Percentiles rank a stretch among this genome's conserved stretches.
These are phyloP conservation scores for Vicia sativa DNA, from an alignment of 306 rosid species.

Conservation along the genomic window DNA sequence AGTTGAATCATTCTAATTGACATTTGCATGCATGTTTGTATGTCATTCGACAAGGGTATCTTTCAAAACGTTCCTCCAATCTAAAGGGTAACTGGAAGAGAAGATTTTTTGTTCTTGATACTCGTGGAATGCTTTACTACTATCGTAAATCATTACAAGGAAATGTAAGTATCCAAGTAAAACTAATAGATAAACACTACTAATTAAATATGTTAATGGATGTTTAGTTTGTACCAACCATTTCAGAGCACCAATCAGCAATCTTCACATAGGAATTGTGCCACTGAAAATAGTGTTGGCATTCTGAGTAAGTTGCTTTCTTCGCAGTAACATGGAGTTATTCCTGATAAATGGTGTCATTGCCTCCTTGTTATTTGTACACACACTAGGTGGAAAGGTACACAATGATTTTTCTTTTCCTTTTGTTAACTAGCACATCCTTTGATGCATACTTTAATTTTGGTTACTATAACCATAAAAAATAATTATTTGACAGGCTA, in stretches of 20 bases:
- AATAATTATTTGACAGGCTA: conserved; percentile 50
- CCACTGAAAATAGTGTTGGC: conserved; percentile 60
- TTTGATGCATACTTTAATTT: no score
- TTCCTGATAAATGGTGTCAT: conserved; percentile 73
- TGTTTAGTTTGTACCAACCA: conserved; percentile 26
- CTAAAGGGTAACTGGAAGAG: conserved; percentile 87
- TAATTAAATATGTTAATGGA: conserved; percentile 24
- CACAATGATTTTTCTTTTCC: conserved; percentile 11
- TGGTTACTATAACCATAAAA: conserved; percentile 24
- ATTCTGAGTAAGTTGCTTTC: conserved; percentile 65
- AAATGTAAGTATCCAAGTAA: conserved; percentile 58
- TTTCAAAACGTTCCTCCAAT: conserved; percentile 77
- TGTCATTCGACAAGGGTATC: conserved; percentile 77
- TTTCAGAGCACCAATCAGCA: conserved; percentile 54
- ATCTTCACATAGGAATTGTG: conserved; percentile 49
- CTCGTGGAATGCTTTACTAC: conserved; percentile 77
- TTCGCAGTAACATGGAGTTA: conserved; percentile 55
- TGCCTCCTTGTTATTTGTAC: conserved; percentile 66
- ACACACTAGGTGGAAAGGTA: conserved; percentile 59
- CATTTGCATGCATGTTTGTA: background rate
- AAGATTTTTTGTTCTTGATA: conserved; percentile 82
- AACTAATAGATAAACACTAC: conserved; percentile 30
- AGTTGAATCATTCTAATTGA: conserved; percentile 54
- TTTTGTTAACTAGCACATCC: background rate
- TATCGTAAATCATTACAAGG: conserved; percentile 69